Conservation (phyloP, 2,329 filamentous ascomycete genomes). For the Colletotrichum paranaense region DNA sequence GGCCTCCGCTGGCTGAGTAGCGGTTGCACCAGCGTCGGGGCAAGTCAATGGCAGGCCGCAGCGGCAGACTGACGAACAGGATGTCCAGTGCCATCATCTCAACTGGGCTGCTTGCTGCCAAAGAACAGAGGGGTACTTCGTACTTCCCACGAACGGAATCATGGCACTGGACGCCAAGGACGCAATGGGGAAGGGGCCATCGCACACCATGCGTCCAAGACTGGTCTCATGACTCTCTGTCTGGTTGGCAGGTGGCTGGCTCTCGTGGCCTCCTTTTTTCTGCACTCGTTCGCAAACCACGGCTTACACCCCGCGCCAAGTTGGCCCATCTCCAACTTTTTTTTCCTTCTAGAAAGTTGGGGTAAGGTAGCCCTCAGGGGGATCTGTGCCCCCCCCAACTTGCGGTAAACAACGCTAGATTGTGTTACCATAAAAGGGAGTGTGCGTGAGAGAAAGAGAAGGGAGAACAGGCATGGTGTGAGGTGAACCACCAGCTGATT, state of each 20-base stretch:
- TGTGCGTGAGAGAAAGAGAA: not conserved
- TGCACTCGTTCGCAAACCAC: not conserved
- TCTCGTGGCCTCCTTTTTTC: conserved; percentile 25
- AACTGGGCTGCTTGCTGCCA: not conserved
- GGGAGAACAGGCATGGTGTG: not conserved
- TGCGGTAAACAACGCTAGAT: not conserved
- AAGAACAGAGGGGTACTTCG: not conserved
- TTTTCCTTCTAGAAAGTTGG: not conserved
- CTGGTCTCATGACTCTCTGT: conserved; percentile 29
- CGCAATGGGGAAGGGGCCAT: conserved; percentile 7
- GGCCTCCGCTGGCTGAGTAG: conserved; percentile 7
- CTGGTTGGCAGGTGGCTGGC: conserved; percentile 30
- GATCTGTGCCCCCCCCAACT: too few relatives aligned
- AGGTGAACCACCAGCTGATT: not conserved
- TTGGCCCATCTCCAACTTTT: not conserved
- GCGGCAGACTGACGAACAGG: not conserved
- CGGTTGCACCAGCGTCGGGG: conserved; percentile 4
- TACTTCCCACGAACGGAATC: not conserved
- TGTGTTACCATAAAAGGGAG: not conserved
- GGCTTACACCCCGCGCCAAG: conserved; percentile 17
- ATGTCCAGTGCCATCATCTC: not conserved
- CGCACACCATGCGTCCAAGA: conserved; percentile 26
- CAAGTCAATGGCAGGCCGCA: not conserved
- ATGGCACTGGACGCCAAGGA: conserved; percentile 3
- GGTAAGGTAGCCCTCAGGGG: not conserved